Evolutionary conservation across 2,329 filamentous ascomycete genomes (phyloP).

Genomic region (Fusarium subglutinans): DNA sequence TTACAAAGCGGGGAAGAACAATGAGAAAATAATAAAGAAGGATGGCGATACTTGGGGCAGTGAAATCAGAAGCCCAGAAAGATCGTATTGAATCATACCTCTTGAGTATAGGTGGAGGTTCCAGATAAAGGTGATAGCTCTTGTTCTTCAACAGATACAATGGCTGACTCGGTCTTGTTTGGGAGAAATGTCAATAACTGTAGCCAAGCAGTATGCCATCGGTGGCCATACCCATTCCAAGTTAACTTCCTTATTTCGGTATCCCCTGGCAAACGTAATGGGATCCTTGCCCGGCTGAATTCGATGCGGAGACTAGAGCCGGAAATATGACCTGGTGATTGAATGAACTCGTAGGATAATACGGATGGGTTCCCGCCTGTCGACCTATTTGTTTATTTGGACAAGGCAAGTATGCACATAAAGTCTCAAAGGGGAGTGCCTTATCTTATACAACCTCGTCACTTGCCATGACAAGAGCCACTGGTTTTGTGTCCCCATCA

Average conservation of each 20-base stretch:
- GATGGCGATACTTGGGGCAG: background rate
- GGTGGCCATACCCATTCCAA: constrained; percentile 30
- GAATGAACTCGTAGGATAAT: background rate
- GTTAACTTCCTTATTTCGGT: constrained; percentile 18
- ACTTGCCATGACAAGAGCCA: constrained; percentile 7
- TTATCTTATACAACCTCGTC: constrained; percentile 37
- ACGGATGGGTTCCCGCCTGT: background rate
- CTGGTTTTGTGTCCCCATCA: constrained; percentile 27
- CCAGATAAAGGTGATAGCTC: background rate
- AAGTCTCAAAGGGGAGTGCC: constrained; percentile 22
- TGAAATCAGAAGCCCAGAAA: background rate
- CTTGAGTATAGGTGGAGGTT: background rate
- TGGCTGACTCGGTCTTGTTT: constrained; percentile 15
- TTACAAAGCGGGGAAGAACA: constrained; percentile 7
- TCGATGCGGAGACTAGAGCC: background rate
- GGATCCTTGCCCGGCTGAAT: constrained; percentile 6
- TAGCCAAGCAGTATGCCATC: constrained; percentile 25
- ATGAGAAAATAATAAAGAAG: background rate
- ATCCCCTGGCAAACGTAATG: constrained; percentile 21
- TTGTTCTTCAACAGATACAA: constrained; percentile 6
- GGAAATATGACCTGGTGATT: background rate
- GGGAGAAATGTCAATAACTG: constrained; percentile 24
- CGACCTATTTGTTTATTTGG: background rate
- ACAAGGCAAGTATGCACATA: background rate
- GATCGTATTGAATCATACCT: constrained; percentile 2